phyloP scores from a whole-genome alignment of 768 basidiomycete genomes.

The Naematelia aurantialba region DNA sequence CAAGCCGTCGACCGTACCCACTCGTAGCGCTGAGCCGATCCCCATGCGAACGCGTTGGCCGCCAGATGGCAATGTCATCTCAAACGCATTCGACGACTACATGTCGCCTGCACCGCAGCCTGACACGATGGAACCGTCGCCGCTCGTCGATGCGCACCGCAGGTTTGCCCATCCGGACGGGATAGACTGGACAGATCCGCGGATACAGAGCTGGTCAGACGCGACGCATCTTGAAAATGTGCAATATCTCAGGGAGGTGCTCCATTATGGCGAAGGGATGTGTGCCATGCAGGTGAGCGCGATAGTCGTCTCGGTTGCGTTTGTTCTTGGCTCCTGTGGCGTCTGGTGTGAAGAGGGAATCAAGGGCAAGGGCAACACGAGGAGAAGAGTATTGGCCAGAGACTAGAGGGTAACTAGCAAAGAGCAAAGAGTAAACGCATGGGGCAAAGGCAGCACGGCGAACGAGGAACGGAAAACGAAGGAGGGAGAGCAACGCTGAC shows the following conservation, averaged over 20 bases:
- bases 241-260: constrained; percentile 18
- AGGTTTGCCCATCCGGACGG: constrained; percentile 6
- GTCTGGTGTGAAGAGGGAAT: no score
- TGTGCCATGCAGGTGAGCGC: not conserved
- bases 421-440: no score
- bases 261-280: not conserved
- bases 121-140: constrained; percentile 27
- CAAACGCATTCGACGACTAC: constrained; percentile 25
- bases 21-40: not conserved
- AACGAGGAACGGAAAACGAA: no score
- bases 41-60: constrained; percentile 7
- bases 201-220: constrained; percentile 38
- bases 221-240: constrained; percentile 34
- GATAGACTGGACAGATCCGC: constrained; percentile 39
- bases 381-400: no score
- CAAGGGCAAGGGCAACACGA: no score
- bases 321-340: no score
- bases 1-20: constrained; percentile 1
- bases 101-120: constrained; percentile 34
- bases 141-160: constrained; percentile 21
- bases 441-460: no score
- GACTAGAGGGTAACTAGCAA: no score
- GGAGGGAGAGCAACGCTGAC: no score
- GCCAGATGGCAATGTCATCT: constrained; percentile 8
- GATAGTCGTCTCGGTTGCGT: no score